phyloP scores from a whole-genome alignment of 257 asterid genomes.

The Solanum clarkiae region DNA sequence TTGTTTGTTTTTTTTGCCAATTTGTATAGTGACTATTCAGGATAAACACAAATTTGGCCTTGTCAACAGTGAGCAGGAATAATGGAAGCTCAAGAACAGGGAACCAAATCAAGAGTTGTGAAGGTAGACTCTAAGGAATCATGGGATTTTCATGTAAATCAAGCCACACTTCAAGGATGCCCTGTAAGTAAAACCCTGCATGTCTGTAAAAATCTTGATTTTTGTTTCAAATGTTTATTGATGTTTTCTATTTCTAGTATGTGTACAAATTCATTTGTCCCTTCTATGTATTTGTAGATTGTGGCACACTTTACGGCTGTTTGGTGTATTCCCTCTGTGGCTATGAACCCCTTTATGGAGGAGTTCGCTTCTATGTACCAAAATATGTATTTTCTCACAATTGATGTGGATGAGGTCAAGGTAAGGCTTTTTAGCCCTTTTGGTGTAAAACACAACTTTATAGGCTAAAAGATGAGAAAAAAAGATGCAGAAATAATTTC shows the following conservation, averaged over 20 bases:
- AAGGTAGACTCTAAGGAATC: constrained; percentile 25
- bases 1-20: background rate
- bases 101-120: constrained; percentile 9
- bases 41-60: background rate
- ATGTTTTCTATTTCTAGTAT: background rate
- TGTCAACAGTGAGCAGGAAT: background rate
- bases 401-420: constrained; percentile 31
- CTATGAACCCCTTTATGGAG: constrained; percentile 20
- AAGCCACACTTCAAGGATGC: constrained; percentile 21
- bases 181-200: constrained; percentile 22
- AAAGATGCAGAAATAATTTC: background rate
- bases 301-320: constrained; percentile 27
- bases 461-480: background rate
- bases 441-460: background rate
- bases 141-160: constrained; percentile 30
- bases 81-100: constrained; percentile 19
- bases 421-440: constrained; percentile 1
- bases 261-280: background rate
- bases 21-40: background rate
- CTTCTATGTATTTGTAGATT: background rate
- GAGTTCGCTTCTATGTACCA: constrained; percentile 16
- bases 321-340: constrained; percentile 36
- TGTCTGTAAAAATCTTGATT: background rate
- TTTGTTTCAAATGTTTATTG: background rate
- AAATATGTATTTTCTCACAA: constrained; percentile 10